Conservation (phyloP, 2,329 filamentous ascomycete species). For the Aspergillus persii region DNA sequence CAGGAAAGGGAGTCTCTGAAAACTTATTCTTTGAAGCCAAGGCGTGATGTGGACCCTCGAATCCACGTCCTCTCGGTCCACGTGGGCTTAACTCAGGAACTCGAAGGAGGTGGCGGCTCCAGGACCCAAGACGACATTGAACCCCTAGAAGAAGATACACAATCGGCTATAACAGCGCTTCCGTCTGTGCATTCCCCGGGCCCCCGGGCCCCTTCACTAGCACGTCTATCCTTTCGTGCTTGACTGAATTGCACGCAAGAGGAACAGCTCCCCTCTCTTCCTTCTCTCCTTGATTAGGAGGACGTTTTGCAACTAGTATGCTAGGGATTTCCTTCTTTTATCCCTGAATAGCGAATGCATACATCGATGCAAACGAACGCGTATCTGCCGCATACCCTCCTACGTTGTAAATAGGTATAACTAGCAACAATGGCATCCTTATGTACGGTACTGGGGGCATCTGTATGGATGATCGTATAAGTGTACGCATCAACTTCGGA, state of each 20-base stretch:
- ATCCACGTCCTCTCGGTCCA: slow-evolving; percentile 32
- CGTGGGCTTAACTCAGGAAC: slow-evolving; percentile 23
- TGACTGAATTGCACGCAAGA: not conserved
- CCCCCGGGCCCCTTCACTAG: slow-evolving; percentile 6
- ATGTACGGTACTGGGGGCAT: no score
- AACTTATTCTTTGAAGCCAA: slow-evolving; percentile 31
- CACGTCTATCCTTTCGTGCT: not conserved
- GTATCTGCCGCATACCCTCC: no score
- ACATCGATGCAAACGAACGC: no score
- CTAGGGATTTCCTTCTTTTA: no score
- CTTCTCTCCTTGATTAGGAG: no score
- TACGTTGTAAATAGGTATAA: no score
- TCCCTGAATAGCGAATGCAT: no score
- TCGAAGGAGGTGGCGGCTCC: slow-evolving; percentile 4
- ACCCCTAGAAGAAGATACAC: slow-evolving; percentile 10
- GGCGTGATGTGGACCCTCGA: slow-evolving; percentile 25
- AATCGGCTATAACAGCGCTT: slow-evolving; percentile 29
- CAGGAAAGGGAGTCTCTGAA: slow-evolving; percentile 25
- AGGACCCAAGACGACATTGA: not conserved
- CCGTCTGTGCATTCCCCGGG: slow-evolving; percentile 14
- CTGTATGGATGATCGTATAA: no score
- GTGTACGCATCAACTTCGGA: not conserved
- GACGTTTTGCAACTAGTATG: no score
- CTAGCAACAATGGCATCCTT: no score
- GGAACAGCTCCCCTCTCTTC: no score